Evolutionary conservation across 1,284 basidiomycete genomes (phyloP), one percentile per base, ranked within the genome.

Genomic region (Stereum hirsutum): DNA sequence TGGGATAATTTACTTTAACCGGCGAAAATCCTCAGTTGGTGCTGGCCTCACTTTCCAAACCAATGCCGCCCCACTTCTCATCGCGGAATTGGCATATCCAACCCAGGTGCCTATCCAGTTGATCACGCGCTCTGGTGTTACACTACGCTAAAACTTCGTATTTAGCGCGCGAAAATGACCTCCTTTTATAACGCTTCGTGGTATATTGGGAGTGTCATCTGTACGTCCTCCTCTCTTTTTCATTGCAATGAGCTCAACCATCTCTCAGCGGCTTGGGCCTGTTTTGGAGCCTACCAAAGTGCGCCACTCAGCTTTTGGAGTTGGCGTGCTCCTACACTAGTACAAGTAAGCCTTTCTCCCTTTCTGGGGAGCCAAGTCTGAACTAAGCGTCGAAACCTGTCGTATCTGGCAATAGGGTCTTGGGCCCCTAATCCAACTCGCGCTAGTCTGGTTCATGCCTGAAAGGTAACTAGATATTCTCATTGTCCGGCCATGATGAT

Each of bases 51-150:
- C 73, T 2, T 77, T 82, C 52, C 74, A 73, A 42, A 60, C 70
- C 35, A 82, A 77, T 50, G 72, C 78, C 7, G 74, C 74, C 1
- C 81, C 81, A 2, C 60, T 83, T 34, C 63, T 85, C 26, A 71
- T 85, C 43, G 75, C 79, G 33, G 84, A 87, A 60, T 61, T 86
- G 8, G 72, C 81, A 5, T 85, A 85, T 62, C 84, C 80, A 20
- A 81, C 80, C 8, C 80, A 81, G 54, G 75, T 76, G 48, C 47
- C 65, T 27, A 31, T 19, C 14, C n/a, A 10, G 8, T n/a, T 30
- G n/a, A 30, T 30, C n/a, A n/a, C 28, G 8, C 28, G 28, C 10
- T n/a, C 19, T 15, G 27, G 27, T 17, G 28, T 14, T 32, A n/a
- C 3, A 32, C n/a, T 32, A 24, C 20, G 27, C 42, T 44, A 28